Base-by-base conservation (phyloP, 1,284 basidiomycete species). In the Ceratorhiza oryzae-sativae region DNA sequence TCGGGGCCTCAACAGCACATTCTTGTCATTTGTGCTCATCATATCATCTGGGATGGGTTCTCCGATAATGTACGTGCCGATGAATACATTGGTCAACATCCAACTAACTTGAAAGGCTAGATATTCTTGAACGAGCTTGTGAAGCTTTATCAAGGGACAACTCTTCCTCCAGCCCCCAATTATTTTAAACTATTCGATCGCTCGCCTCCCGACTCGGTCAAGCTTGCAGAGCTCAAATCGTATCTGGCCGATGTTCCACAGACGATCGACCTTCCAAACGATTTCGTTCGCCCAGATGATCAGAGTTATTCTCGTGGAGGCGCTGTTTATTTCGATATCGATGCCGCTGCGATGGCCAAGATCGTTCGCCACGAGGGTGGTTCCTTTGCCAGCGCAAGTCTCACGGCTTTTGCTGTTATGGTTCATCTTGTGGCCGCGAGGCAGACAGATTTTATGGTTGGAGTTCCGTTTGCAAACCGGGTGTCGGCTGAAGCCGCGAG, bases 211-310 rank as follows among this genome's bases (percentile, higher is more conserved):
- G 10, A 20, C n/a, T 32, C 41, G 23, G n/a, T 10, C 6, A 23
- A 27, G 20, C 41, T 61, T 1, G 45, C 59, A 18, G 25, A 41
- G 30, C 59, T 61, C 4, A 25, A 46, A 2, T 61, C 59, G 6
- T 61, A 61, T 32, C 25, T 61, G 13, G 59, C 45, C 23, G 45
- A 41, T 10, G 59, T 61, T 23, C 59, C 59, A 6, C 59, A 61
- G 41, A 27, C 34, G 15, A 23, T 61, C 6, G 45, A 61, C 2
- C 45, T 61, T 13, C 59, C 59, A 5, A 13, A n/a, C 30, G 59
- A 61, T 42, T 46, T 30, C 32, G 42, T 61, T 18, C 59, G 59
- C 15, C 59, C 59, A 2, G 59, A 61, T 6, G 30, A 23, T 23
- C 59, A 61, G 27, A 42, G 36, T 1, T 60, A 25, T 23, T 42